phyloP scores from a whole-genome alignment of 768 basidiomycete species.

The Lactarius deliciosus region DNA sequence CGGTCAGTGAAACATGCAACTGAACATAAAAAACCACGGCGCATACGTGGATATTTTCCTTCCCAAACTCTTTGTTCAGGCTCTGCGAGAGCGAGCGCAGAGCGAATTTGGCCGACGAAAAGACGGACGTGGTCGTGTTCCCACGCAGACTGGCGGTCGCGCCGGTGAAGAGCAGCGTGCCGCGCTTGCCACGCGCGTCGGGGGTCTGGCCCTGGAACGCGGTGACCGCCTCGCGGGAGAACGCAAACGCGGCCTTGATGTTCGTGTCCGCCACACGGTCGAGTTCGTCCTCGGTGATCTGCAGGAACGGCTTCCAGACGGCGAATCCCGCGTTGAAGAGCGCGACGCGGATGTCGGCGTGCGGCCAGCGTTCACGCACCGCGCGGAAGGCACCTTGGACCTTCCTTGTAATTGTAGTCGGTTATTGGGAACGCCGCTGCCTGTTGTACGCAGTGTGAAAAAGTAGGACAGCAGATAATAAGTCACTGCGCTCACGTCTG shows the following conservation, averaged over 20 bases:
- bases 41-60: slow-evolving; percentile 45
- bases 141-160: slow-evolving; percentile 45
- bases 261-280: slow-evolving; percentile 36
- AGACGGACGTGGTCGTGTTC: slow-evolving; percentile 40
- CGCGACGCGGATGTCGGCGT: slow-evolving; percentile 40
- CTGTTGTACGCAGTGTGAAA: slow-evolving; percentile 26
- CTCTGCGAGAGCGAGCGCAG: slow-evolving; percentile 45
- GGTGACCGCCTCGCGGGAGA: slow-evolving; percentile 38
- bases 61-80: slow-evolving; percentile 46
- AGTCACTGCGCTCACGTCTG: slow-evolving; percentile 35
- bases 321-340: slow-evolving; percentile 42
- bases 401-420: slow-evolving; percentile 36
- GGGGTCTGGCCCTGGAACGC: slow-evolving; percentile 38
- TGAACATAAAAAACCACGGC: slow-evolving; percentile 38
- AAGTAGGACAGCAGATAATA: background rate
- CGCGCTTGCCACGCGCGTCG: slow-evolving; percentile 39
- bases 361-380: slow-evolving; percentile 37
- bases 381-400: slow-evolving; percentile 37
- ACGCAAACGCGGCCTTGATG: slow-evolving; percentile 42
- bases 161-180: slow-evolving; percentile 46
- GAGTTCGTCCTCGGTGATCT: slow-evolving; percentile 41
- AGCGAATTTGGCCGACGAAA: slow-evolving; percentile 45
- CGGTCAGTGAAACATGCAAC: background rate
- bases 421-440: slow-evolving; percentile 41
- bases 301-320: slow-evolving; percentile 42